Percentiles rank a stretch among this genome's conserved stretches.
Conservation (phyloP, 2,329 filamentous ascomycete genomes). For the Clonostachys rosea region DNA sequence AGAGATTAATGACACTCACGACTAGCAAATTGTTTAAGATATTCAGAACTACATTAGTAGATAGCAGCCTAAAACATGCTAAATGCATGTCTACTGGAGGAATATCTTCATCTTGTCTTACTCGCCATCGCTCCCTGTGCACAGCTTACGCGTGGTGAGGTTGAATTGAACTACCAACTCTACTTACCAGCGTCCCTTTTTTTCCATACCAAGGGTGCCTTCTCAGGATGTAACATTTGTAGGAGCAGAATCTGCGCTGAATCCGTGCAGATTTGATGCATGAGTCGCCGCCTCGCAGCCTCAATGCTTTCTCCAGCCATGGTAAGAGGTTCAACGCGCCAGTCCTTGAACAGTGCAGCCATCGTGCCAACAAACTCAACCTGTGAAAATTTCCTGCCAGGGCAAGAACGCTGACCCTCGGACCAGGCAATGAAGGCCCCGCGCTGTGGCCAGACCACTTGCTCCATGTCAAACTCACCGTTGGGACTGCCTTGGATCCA, state of each 20-base stretch:
- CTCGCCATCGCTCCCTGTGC: no score
- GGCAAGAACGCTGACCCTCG: slow-evolving; percentile 18
- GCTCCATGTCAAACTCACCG: not conserved
- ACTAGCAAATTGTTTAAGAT: no score
- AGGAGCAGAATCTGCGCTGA: slow-evolving; percentile 11
- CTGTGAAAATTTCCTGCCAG: slow-evolving; percentile 22
- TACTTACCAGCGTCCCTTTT: not conserved
- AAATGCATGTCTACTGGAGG: no score
- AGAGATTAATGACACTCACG: no score
- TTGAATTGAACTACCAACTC: no score
- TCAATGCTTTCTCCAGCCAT: slow-evolving; percentile 8
- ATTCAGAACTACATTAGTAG: no score
- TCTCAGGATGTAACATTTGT: slow-evolving; percentile 16
- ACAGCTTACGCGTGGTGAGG: no score
- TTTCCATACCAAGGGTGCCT: slow-evolving; percentile 12
- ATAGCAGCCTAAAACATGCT: no score
- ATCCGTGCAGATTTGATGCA: slow-evolving; percentile 12
- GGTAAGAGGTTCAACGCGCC: slow-evolving; percentile 12
- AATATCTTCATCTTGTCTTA: no score
- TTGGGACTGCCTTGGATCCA: slow-evolving; percentile 7
- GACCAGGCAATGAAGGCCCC: slow-evolving; percentile 15
- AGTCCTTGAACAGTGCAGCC: slow-evolving; percentile 14
- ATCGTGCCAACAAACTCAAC: slow-evolving; percentile 23
- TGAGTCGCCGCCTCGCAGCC: slow-evolving; percentile 8
- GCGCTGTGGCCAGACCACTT: not conserved